Percentiles rank a stretch among this genome's conserved stretches.
These are phyloP conservation scores for Fraxinus sp. DNA, from an alignment of 305 asterid genomes.

Conservation along the genomic window DNA sequence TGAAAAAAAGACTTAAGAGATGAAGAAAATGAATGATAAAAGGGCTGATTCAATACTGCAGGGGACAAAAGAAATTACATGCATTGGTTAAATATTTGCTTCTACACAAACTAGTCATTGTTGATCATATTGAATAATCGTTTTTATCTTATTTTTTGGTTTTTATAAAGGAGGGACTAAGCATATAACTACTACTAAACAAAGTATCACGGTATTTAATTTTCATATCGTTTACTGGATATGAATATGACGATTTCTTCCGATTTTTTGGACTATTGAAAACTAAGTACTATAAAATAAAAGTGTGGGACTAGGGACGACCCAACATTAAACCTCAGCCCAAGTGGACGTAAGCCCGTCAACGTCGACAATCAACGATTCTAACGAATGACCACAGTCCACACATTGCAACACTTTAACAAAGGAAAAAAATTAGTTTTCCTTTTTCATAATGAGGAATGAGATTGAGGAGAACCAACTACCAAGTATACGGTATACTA, in stretches of 20 bases:
- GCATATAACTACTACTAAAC: not conserved
- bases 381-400: too few species aligned
- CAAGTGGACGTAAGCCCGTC: too few species aligned
- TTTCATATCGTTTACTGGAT: not conserved
- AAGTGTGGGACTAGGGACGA: too few species aligned
- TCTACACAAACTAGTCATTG: conserved; percentile 61
- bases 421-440: too few species aligned
- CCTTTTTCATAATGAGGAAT: too few species aligned
- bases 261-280: too few species aligned
- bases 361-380: too few species aligned
- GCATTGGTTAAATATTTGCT: conserved; percentile 64
- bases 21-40: conserved; percentile 34
- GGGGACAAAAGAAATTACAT: conserved; percentile 51
- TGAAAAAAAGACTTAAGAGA: conserved; percentile 45
- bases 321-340: too few species aligned
- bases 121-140: conserved; percentile 38
- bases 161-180: not conserved
- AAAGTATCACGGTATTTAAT: not conserved
- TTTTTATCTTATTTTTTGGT: not conserved
- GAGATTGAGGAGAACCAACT: too few species aligned
- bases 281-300: too few species aligned
- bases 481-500: too few species aligned
- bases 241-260: not conserved
- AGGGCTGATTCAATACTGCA: conserved; percentile 29
- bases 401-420: too few species aligned